A percentile compares a stretch with the other conserved stretches of the same genome.
Conservation (phyloP, 2,329 filamentous ascomycete species). For the Nigrospora osmanthi region DNA sequence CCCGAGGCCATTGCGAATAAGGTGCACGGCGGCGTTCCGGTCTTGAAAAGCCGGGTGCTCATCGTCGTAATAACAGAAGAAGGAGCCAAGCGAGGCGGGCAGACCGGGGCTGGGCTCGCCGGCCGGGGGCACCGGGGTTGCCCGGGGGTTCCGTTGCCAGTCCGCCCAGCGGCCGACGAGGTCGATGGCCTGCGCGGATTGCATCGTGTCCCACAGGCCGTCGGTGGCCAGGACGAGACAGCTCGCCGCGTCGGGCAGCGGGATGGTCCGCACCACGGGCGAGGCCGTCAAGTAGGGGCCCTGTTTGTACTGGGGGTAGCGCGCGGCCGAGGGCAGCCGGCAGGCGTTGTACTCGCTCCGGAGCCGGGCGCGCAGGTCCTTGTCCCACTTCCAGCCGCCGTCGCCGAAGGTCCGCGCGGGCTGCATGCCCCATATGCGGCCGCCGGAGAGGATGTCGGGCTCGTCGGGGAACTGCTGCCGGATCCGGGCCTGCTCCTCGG, state of each 20-base stretch:
- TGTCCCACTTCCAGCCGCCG: constrained; percentile 58
- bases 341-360: constrained; percentile 39
- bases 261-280: constrained; percentile 53
- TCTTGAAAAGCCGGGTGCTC: constrained; percentile 69
- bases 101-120: not conserved
- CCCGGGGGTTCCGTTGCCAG: constrained; percentile 14
- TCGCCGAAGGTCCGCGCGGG: constrained; percentile 64
- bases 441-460: constrained; percentile 45
- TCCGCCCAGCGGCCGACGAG: constrained; percentile 48
- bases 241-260: constrained; percentile 37
- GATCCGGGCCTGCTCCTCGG: constrained; percentile 47
- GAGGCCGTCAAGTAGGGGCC: constrained; percentile 63
- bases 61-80: constrained; percentile 26
- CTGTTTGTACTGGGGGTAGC: constrained; percentile 35
- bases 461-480: constrained; percentile 54
- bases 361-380: constrained; percentile 35
- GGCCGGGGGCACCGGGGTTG: not conserved
- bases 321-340: constrained; percentile 24
- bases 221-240: constrained; percentile 63
- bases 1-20: constrained; percentile 73
- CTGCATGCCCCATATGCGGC: constrained; percentile 52
- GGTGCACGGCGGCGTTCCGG: constrained; percentile 73
- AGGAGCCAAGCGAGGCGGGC: constrained; percentile 9
- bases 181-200: constrained; percentile 47
- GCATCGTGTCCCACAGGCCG: constrained; percentile 57